Percentiles rank a stretch among this genome's conserved stretches.
phyloP scores from a whole-genome alignment of 2,329 filamentous ascomycete genomes.

The Cytospora mali region DNA sequence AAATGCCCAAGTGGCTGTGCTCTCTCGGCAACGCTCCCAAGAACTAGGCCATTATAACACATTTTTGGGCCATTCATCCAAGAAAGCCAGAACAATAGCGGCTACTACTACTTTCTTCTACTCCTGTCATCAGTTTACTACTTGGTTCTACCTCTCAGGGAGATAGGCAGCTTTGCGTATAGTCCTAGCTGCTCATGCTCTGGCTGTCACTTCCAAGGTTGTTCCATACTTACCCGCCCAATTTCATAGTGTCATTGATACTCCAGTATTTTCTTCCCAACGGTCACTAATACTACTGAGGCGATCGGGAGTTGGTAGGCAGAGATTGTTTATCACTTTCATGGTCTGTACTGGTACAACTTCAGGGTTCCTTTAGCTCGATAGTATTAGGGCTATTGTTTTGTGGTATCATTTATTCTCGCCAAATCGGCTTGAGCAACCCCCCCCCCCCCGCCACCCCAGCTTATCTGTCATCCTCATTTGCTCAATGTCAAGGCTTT shows the following conservation, averaged over 20 bases:
- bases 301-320: too few species aligned
- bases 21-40: slow-evolving; percentile 38
- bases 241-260: too few species aligned
- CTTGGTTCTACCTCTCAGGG: background rate
- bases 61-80: slow-evolving; percentile 1
- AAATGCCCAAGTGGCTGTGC: too few species aligned
- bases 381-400: background rate
- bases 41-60: background rate
- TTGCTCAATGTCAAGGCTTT: background rate
- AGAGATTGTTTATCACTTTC: background rate
- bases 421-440: background rate
- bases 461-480: background rate
- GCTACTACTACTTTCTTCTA: background rate
- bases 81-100: slow-evolving; percentile 1
- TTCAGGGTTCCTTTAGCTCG: background rate
- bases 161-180: too few species aligned
- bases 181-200: too few species aligned
- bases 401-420: background rate
- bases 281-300: too few species aligned
- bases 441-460: too few species aligned
- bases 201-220: too few species aligned
- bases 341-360: background rate
- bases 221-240: too few species aligned
- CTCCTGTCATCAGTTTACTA: background rate
- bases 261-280: too few species aligned